Evolutionary conservation across 192 early-diverging fungal species (phyloP).

Genomic region (Coemansia furcata): DNA sequence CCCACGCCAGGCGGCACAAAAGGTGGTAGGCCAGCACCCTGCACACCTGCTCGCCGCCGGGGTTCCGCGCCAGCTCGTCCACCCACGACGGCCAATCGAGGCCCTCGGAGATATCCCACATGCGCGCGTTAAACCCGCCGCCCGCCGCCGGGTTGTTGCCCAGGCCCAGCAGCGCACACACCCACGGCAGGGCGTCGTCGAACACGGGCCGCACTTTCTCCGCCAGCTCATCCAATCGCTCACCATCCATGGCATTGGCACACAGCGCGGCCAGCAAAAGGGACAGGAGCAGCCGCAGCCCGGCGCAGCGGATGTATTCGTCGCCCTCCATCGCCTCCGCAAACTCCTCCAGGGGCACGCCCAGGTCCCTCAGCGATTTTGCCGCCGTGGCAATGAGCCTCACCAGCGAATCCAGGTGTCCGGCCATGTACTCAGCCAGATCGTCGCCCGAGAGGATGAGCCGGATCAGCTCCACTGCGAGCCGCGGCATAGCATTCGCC

Average conservation of each 20-base stretch:
- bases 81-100: constrained; percentile 39
- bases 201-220: constrained; percentile 17
- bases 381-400: constrained; percentile 12
- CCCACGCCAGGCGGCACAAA: constrained; percentile 13
- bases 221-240: constrained; percentile 15
- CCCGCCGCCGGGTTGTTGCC: neutral
- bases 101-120: constrained; percentile 19
- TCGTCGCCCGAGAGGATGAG: constrained; percentile 15
- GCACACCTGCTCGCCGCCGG: constrained; percentile 19
- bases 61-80: constrained; percentile 12
- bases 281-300: constrained; percentile 25
- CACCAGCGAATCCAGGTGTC: constrained; percentile 11
- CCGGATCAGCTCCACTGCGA: constrained; percentile 14
- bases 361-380: constrained; percentile 15
- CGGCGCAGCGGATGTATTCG: constrained; percentile 23
- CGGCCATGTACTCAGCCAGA: neutral
- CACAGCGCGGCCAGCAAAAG: constrained; percentile 23
- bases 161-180: constrained; percentile 38
- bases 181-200: constrained; percentile 42
- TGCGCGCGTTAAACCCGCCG: constrained; percentile 1
- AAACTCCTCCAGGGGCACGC: constrained; percentile 15
- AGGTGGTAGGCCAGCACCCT: constrained; percentile 30
- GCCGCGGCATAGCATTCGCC: constrained; percentile 19
- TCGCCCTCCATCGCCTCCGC: constrained; percentile 18
- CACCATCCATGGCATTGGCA: constrained; percentile 16